Evolutionary conservation across 2,329 filamentous ascomycete genomes (phyloP).

Genomic region (Fonsecaea monophora): DNA sequence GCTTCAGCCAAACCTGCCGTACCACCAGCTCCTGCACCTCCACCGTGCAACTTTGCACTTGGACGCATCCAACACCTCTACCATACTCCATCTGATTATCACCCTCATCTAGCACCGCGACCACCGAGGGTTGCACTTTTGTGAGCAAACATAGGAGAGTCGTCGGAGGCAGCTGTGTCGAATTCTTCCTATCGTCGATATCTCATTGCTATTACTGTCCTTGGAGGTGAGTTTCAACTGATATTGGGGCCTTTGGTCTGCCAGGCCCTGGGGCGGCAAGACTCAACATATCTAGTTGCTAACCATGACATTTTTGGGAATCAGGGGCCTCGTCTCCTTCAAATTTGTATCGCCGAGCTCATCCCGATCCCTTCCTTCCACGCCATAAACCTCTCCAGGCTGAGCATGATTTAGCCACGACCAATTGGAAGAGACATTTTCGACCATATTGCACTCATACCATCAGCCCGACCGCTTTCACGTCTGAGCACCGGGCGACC

Average conservation of each 20-base stretch:
- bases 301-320: background rate
- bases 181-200: background rate
- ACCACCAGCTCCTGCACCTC: constrained; percentile 9
- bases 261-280: background rate
- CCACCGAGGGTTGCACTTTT: constrained; percentile 1
- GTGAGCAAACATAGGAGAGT: background rate
- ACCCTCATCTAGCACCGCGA: constrained; percentile 5
- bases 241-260: background rate
- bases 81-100: constrained; percentile 20
- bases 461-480: background rate
- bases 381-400: background rate
- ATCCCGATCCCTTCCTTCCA: background rate
- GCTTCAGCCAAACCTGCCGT: constrained; percentile 4
- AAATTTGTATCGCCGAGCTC: background rate
- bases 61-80: constrained; percentile 16
- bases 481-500: background rate
- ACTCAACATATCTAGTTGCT: background rate
- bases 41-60: constrained; percentile 8
- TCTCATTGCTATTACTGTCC: background rate
- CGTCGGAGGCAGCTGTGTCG: background rate
- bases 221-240: background rate
- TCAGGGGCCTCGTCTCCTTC: background rate
- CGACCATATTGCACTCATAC: background rate
- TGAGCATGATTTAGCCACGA: constrained; percentile 8
- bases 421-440: background rate